Evolutionary conservation across 495 filamentous ascomycete species (phyloP), one percentile per base, ranked within the genome.

Genomic region (Tuber brumale): DNA sequence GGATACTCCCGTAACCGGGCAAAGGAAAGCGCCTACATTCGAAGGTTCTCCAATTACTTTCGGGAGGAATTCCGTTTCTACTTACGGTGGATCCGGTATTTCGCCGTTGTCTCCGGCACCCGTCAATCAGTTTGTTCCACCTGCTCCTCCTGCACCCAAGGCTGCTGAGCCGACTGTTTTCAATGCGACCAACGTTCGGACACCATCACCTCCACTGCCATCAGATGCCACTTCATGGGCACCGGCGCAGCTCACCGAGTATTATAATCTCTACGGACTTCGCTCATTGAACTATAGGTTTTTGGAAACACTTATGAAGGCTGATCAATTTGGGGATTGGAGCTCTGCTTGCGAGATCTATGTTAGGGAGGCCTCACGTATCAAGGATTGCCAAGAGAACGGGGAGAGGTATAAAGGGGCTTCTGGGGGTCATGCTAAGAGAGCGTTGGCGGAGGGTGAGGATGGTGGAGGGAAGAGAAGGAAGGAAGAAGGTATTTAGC

Each of bases 401-500:
- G 78, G 78, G 3, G 78, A 80, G 70, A 70, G 77, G 35, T 80
- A 80, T 46, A 80, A 76, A 66, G 78, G 78, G 19, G 72, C 69
- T 16, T 45, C 31, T 41, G 73, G 23, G 23, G 78, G 80, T 6
- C 70, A 70, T 42, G 69, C 51, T 19, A 82, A 82, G 69, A 82
- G 81, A 37, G 44, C 73, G 43, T 27, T 23, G 44, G 72, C 61
- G 31, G 80, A 82, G 39, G 74, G 75, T 14, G 81, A 82, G 12
- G 72, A 79, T 42, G 81, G 81, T 35, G 81, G 80, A 23, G 77
- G 75, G 35, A 82, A 82, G 61, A 71, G 81, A 42, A 82, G 80
- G 70, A 80, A 77, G 45, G 73, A 77, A 14, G 81, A 82, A 82
- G 81, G 81, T 82, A 79, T 77, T 79, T 82, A 82, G 76, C 76